Evolutionary conservation across 176 grass and related monocot genomes (phyloP).

Genomic region (Microstegium vimineum): DNA sequence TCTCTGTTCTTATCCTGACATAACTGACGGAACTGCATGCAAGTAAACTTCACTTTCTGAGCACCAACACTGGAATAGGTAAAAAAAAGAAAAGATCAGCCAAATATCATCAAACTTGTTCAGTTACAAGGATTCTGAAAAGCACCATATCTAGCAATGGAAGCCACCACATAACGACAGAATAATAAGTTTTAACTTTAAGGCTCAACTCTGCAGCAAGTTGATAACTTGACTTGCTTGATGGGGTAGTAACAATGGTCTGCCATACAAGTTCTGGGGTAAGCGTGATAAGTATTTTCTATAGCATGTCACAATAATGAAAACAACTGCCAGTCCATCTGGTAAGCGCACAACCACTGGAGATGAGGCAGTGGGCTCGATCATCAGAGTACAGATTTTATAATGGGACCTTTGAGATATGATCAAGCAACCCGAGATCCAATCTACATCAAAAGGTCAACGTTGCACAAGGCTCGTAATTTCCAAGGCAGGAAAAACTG

Average conservation of each 20-base stretch:
- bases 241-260: neutral
- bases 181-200: neutral
- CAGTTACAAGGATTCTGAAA: neutral
- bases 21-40: conserved; percentile 58
- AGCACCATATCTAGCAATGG: neutral
- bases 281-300: neutral
- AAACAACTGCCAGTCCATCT: neutral
- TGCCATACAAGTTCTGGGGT: neutral
- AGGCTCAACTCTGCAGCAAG: neutral
- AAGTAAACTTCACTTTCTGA: conserved; percentile 65
- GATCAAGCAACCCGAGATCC: neutral
- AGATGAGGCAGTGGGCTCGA: neutral
- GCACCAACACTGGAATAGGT: conserved; percentile 69
- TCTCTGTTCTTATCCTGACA: conserved; percentile 59
- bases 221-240: neutral
- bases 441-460: neutral
- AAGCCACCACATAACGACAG: neutral
- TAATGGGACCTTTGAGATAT: neutral
- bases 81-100: neutral
- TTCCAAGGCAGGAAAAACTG: neutral
- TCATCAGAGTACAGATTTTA: neutral
- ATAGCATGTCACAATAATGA: neutral
- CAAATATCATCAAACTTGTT: neutral
- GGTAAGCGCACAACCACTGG: neutral
- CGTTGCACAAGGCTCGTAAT: neutral